These are phyloP conservation scores for Phytopythium oedochilum DNA, from an alignment of 352 stramenopile genomes.

Conservation along the genomic window DNA sequence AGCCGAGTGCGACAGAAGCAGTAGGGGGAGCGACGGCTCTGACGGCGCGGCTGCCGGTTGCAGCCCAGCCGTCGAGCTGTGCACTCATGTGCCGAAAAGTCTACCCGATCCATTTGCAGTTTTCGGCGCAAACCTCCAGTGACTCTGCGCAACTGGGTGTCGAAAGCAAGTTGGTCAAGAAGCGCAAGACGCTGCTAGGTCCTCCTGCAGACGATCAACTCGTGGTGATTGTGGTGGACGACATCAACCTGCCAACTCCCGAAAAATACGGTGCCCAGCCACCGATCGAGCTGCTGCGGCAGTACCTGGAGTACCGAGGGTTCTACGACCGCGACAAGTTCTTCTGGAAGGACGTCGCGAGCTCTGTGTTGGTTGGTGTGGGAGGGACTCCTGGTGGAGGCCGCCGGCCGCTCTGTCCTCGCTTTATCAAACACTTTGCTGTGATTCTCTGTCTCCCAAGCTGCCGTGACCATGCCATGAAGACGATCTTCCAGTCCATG, in stretches of 20 bases:
- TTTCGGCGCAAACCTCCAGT: constrained; percentile 86
- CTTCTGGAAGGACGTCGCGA: constrained; percentile 76
- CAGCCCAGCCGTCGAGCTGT: background rate
- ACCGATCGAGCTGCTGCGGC: constrained; percentile 70
- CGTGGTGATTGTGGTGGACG: constrained; percentile 87
- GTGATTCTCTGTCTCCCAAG: constrained; percentile 65
- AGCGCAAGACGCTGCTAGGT: constrained; percentile 90
- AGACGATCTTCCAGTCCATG: constrained; percentile 88
- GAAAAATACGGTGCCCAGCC: constrained; percentile 76
- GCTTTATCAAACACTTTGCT: constrained; percentile 69
- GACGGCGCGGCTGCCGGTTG: background rate
- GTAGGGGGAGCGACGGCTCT: background rate
- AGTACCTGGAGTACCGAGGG: constrained; percentile 63
- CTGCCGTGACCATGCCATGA: constrained; percentile 73
- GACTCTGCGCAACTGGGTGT: constrained; percentile 79
- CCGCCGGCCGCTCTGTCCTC: constrained; percentile 44
- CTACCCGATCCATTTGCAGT: constrained; percentile 62
- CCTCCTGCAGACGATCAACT: constrained; percentile 65
- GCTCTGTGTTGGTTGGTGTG: constrained; percentile 60
- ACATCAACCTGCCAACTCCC: constrained; percentile 87
- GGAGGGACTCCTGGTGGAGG: constrained; percentile 56
- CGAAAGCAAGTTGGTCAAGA: constrained; percentile 89
- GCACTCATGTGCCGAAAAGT: constrained; percentile 12
- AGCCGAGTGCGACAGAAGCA: background rate
- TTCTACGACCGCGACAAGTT: constrained; percentile 83